These are phyloP conservation scores for Cladosporium sp. DNA, from an alignment of 2,329 filamentous ascomycete genomes.

Conservation along the genomic window DNA sequence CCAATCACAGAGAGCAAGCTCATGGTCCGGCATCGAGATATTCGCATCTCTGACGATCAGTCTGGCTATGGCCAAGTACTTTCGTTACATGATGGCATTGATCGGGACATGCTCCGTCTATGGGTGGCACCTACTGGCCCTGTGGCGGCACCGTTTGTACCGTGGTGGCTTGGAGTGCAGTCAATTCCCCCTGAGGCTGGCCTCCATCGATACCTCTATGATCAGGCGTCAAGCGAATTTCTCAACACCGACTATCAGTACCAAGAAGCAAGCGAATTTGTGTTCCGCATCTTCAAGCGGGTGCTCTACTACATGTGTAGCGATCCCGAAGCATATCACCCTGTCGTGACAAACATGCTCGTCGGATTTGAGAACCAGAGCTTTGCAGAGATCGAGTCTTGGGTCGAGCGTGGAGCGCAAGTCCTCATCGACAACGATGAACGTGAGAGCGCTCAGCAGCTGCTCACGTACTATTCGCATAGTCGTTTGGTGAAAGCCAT, in stretches of 20 bases:
- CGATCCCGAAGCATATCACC: constrained; percentile 14
- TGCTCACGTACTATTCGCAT: constrained; percentile 18
- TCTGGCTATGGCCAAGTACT: constrained; percentile 35
- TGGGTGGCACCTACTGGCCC: constrained; percentile 34
- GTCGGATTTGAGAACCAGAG: constrained; percentile 19
- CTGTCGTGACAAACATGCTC: constrained; percentile 17
- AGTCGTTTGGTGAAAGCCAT: constrained; percentile 15
- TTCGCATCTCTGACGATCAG: constrained; percentile 34
- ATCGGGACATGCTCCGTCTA: constrained; percentile 31
- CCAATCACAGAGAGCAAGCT: constrained; percentile 50
- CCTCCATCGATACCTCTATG: constrained; percentile 34
- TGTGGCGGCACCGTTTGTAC: constrained; percentile 33
- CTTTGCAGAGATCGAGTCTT: constrained; percentile 13
- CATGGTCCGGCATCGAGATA: constrained; percentile 37
- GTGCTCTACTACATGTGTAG: constrained; percentile 21
- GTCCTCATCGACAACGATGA: constrained; percentile 16
- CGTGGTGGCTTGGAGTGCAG: constrained; percentile 34
- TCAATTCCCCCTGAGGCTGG: constrained; percentile 30
- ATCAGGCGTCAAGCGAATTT: constrained; percentile 31
- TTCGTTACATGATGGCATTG: constrained; percentile 23
- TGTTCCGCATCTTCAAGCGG: constrained; percentile 20
- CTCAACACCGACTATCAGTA: constrained; percentile 32
- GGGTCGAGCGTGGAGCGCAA: constrained; percentile 15
- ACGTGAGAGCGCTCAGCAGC: constrained; percentile 15
- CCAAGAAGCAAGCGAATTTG: constrained; percentile 20